Percentiles rank a stretch among this genome's conserved stretches.
Evolutionary conservation across 2,329 filamentous ascomycete species (phyloP).

Genomic region (Elsinoe necatrix): DNA sequence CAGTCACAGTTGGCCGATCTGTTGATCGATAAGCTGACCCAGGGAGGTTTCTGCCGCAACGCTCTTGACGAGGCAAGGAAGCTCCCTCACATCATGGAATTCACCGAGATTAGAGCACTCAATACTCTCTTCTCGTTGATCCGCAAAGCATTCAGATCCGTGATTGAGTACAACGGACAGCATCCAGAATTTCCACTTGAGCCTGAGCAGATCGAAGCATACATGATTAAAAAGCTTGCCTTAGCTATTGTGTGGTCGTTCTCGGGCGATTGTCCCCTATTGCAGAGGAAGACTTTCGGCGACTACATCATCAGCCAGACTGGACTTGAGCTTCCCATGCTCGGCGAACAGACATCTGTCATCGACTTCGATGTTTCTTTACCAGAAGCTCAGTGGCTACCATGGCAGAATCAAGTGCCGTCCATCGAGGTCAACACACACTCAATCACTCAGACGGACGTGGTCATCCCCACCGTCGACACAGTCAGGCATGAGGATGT

Average conservation of each 20-base stretch:
- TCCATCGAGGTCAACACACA: constrained; percentile 96
- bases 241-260: constrained; percentile 91
- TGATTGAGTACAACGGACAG: constrained; percentile 92
- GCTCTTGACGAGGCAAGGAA: constrained; percentile 65
- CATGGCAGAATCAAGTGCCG: constrained; percentile 93
- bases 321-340: constrained; percentile 73
- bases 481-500: constrained; percentile 97
- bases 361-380: constrained; percentile 93
- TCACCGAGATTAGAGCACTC: constrained; percentile 80
- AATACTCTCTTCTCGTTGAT: constrained; percentile 91
- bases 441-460: constrained; percentile 93
- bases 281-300: constrained; percentile 81
- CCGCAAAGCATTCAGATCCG: constrained; percentile 84
- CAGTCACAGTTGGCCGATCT: constrained; percentile 75
- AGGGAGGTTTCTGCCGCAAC: constrained; percentile 71
- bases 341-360: constrained; percentile 68
- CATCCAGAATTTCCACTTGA: constrained; percentile 92
- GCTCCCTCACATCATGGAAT: constrained; percentile 98
- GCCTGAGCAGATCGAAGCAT: constrained; percentile 79
- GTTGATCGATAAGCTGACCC: constrained; percentile 64
- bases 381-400: constrained; percentile 78
- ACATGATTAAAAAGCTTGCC: constrained; percentile 86
- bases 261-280: constrained; percentile 84
- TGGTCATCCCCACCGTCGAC: constrained; percentile 95
- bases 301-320: constrained; percentile 74